Percentiles rank a stretch among this genome's conserved stretches.
These are phyloP conservation scores for Aspergillus pseudoviridinutans DNA, from an alignment of 2,329 filamentous ascomycete genomes.

Conservation along the genomic window DNA sequence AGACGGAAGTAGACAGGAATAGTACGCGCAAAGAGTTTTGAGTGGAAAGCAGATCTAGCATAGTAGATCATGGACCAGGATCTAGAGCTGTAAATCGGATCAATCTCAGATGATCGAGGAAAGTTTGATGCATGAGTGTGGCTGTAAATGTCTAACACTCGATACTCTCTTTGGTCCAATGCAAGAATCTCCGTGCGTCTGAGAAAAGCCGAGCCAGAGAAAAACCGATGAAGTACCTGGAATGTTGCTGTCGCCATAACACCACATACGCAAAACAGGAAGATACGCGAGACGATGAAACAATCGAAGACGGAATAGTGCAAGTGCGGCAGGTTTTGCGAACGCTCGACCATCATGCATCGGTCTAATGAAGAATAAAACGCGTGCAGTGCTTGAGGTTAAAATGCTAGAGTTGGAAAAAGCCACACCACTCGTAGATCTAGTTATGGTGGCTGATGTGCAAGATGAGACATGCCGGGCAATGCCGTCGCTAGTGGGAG, in stretches of 20 bases:
- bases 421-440: constrained; percentile 19
- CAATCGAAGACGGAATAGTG: neutral
- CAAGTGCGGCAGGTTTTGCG: constrained; percentile 3
- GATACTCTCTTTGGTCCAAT: neutral
- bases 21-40: neutral
- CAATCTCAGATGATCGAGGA: constrained; percentile 15
- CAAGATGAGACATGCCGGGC: constrained; percentile 12
- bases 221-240: constrained; percentile 8
- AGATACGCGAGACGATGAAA: neutral
- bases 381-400: constrained; percentile 15
- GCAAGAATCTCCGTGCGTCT: constrained; percentile 13
- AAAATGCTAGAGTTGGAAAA: constrained; percentile 17
- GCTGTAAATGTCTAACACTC: constrained; percentile 6
- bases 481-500: constrained; percentile 29
- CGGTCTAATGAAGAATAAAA: constrained; percentile 16
- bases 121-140: constrained; percentile 1
- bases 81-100: constrained; percentile 15
- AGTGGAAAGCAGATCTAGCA: neutral
- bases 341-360: constrained; percentile 11
- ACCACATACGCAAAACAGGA: constrained; percentile 13
- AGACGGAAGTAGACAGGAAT: constrained; percentile 1
- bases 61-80: constrained; percentile 14
- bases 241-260: constrained; percentile 15
- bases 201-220: constrained; percentile 6
- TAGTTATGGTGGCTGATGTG: constrained; percentile 14